Conservation (phyloP, 139 green algal species). For the Micromonas commoda region DNA sequence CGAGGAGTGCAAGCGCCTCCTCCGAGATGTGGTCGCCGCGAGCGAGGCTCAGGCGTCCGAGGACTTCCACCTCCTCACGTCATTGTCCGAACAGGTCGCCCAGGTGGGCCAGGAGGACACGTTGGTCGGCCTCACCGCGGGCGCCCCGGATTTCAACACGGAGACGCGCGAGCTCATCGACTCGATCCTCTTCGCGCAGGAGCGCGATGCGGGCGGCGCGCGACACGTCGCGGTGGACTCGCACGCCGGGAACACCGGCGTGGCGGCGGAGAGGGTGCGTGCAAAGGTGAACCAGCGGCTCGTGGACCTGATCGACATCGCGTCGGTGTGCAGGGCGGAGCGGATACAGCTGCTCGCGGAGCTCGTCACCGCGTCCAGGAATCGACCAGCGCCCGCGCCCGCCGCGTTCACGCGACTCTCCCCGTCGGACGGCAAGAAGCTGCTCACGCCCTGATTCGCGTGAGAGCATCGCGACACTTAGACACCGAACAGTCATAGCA, state of each 20-base stretch:
- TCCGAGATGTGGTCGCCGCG: background rate
- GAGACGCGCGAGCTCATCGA: background rate
- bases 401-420: too few species aligned
- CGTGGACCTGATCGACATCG: background rate
- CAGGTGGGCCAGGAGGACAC: background rate
- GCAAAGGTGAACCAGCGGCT: background rate
- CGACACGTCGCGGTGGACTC: background rate
- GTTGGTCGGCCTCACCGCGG: background rate
- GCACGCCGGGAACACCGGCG: background rate
- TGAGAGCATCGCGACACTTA: too few species aligned
- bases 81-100: background rate
- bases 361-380: conserved; percentile 8
- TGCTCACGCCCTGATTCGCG: too few species aligned
- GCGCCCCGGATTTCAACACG: background rate
- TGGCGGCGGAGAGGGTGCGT: background rate
- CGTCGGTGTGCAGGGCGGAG: background rate
- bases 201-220: background rate
- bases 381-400: background rate
- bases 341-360: background rate
- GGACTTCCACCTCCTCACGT: background rate
- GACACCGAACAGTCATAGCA: too few species aligned
- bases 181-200: background rate
- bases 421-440: too few species aligned
- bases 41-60: background rate
- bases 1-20: background rate